phyloP scores from a whole-genome alignment of 371 early-diverging fungal genomes.

The Rhizopus sp. region DNA sequence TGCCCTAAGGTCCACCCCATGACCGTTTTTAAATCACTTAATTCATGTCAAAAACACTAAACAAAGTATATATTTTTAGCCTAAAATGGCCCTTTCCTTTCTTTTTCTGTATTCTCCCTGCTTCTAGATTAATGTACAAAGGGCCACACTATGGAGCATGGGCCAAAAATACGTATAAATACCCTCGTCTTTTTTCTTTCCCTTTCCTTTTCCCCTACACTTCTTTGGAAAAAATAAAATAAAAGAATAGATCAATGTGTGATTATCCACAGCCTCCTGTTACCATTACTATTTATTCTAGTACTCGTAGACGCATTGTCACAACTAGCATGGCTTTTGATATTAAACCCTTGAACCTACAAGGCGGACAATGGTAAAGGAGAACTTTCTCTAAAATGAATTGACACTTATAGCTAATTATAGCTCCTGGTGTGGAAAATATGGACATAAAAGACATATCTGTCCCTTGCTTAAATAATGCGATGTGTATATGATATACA shows the following conservation, averaged over 20 bases:
- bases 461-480: slow-evolving; percentile 44
- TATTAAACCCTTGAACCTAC: slow-evolving; percentile 43
- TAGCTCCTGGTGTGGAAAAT: slow-evolving; percentile 53
- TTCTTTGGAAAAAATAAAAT: neutral
- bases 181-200: neutral
- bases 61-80: neutral
- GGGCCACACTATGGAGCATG: no score
- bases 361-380: slow-evolving; percentile 54
- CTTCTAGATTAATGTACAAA: neutral
- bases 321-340: neutral
- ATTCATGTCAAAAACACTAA: no score
- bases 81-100: neutral
- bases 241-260: neutral
- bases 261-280: neutral
- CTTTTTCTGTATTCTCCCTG: neutral
- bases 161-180: neutral
- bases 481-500: neutral
- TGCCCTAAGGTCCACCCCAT: no score
- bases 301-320: neutral
- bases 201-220: neutral
- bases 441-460: slow-evolving; percentile 36
- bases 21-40: no score
- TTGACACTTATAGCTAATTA: neutral
- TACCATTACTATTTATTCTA: neutral
- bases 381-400: neutral